Evolutionary conservation across 176 grass and related monocot genomes (phyloP), one percentile per base, ranked within the genome.

Genomic region (Thinopyrum elongatum): DNA sequence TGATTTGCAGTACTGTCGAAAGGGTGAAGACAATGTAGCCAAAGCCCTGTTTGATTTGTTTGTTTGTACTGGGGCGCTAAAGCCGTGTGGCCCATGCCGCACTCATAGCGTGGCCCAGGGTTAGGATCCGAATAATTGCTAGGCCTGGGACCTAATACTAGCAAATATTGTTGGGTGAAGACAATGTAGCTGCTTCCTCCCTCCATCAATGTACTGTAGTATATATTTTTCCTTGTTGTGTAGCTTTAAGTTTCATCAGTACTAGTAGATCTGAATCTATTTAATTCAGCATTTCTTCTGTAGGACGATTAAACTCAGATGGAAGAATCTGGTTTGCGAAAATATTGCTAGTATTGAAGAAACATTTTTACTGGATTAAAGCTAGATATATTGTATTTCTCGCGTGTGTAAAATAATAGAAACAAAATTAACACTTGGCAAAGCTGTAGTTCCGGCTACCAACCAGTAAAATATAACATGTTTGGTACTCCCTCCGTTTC

Each of bases 21-120:
- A 55, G 58, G 42, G 77, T 80, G 69, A 68, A 60, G 88, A 70
- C 70, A 62, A 77, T 65, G 77, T 76, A 77, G 74, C 46, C 85
- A 60, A 70, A 70, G 66, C 60, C 76, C 80, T 60, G 66, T 41
- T 67, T 76, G 81, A 87, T 91, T 80, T 83, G 80, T 80, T 90
- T 75, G 15, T 80, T 90, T 80, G 7, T 70, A 65, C 47, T 19
- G 75, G 55, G 41, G 46, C 44, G 74, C 41, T 72, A 67, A 75
- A 36, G n/a, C 41, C 41, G 33, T 35, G 51, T 80, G 80, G 26
- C 59, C 80, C 80, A 60, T 44, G 59, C 47, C 60, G 55, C 80
- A 73, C 69, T 83, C 65, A 74, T 86, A 42, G 57, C 57, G 38
- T 83, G 80, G 74, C 57, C 65, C 80, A 65, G 27, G 68, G 6